Conservation (phyloP, 305 asterid species). For the Ajuga reptans region DNA sequence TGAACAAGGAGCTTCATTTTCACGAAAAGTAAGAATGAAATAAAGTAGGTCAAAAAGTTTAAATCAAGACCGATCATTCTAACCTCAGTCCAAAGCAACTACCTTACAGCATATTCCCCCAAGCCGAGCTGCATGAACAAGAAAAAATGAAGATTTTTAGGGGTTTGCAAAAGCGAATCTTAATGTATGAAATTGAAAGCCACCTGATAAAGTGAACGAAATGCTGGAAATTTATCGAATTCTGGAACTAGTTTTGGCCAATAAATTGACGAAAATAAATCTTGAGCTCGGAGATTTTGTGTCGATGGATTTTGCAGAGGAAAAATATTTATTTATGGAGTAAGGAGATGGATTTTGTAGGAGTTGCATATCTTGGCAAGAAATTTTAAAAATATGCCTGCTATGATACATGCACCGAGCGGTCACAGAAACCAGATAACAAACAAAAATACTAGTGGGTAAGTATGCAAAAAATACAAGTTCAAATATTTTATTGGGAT, state of each 20-base stretch:
- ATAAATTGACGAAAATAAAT: not conserved
- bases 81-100: conserved; percentile 30
- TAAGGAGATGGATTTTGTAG: not conserved
- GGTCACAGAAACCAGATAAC: not conserved
- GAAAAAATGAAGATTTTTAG: conserved; percentile 15
- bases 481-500: too few species aligned
- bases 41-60: conserved; percentile 18
- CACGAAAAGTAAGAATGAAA: conserved; percentile 13
- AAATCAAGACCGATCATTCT: conserved; percentile 7
- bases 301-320: not conserved
- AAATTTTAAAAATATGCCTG: conserved; percentile 5
- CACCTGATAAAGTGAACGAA: conserved; percentile 11
- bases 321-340: not conserved
- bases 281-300: conserved; percentile 16
- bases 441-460: not conserved
- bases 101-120: conserved; percentile 18
- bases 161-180: conserved; percentile 28
- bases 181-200: not conserved
- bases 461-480: too few species aligned
- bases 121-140: conserved; percentile 25
- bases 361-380: conserved; percentile 12
- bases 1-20: conserved; percentile 11
- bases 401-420: conserved; percentile 11
- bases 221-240: conserved; percentile 8
- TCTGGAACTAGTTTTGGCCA: not conserved